Evolutionary conservation across 2,329 filamentous ascomycete species (phyloP).

Genomic region (Aspergillus viridinutans): DNA sequence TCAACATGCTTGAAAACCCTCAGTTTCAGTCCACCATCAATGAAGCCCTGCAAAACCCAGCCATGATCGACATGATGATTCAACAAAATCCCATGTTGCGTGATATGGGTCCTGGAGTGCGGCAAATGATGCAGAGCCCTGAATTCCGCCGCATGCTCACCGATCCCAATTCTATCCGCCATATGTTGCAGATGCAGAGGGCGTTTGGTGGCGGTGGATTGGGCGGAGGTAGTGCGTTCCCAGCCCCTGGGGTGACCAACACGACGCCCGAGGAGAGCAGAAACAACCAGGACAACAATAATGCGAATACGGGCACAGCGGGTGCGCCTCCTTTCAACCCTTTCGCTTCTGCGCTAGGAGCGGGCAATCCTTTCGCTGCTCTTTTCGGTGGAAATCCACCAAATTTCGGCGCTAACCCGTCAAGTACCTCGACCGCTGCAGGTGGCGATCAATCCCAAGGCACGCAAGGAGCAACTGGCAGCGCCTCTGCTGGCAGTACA

Average conservation of each 20-base stretch:
- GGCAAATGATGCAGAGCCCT: slow-evolving; percentile 82
- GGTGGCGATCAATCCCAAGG: slow-evolving; percentile 25
- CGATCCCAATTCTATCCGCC: slow-evolving; percentile 77
- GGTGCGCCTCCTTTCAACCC: slow-evolving; percentile 28
- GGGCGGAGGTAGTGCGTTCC: slow-evolving; percentile 60
- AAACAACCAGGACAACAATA: slow-evolving; percentile 32
- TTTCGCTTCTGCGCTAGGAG: slow-evolving; percentile 23
- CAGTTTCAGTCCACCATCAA: slow-evolving; percentile 84
- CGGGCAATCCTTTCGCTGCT: slow-evolving; percentile 58
- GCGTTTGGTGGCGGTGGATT: slow-evolving; percentile 52
- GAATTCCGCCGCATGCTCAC: slow-evolving; percentile 90
- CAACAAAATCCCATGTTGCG: slow-evolving; percentile 80
- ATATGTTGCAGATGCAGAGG: slow-evolving; percentile 77
- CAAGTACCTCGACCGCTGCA: slow-evolving; percentile 29
- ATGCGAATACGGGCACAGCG: slow-evolving; percentile 37
- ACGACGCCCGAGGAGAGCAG: slow-evolving; percentile 61
- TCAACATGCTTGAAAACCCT: slow-evolving; percentile 82
- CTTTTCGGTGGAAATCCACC: slow-evolving; percentile 47
- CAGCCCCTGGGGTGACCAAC: slow-evolving; percentile 87
- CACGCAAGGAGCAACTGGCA: slow-evolving; percentile 27
- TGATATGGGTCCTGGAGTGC: slow-evolving; percentile 65
- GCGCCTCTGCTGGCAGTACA: slow-evolving; percentile 25
- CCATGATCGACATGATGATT: slow-evolving; percentile 91
- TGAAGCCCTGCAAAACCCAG: slow-evolving; percentile 92
- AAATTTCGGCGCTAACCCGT: slow-evolving; percentile 22